Conservation (phyloP, 495 filamentous ascomycete species). For the Glutinoglossum americanum region DNA sequence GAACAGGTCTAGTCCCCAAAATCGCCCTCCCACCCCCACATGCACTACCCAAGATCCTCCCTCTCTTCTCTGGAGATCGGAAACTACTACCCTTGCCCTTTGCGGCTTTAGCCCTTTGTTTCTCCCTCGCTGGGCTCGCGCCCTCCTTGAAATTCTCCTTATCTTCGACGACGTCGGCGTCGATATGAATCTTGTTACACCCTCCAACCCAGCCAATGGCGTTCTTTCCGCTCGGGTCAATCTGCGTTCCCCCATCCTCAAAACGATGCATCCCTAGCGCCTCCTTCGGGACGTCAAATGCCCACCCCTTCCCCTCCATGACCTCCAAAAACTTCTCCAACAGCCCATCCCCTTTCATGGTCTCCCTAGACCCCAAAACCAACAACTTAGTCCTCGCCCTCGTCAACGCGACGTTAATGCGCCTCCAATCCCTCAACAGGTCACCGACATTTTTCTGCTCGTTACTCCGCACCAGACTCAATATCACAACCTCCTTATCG, state of each 20-base stretch:
- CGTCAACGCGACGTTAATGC: slow-evolving; percentile 91
- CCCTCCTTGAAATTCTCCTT: background rate
- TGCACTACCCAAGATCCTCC: background rate
- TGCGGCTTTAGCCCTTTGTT: background rate
- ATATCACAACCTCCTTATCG: slow-evolving; percentile 78
- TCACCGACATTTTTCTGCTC: slow-evolving; percentile 62
- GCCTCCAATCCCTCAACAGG: slow-evolving; percentile 70
- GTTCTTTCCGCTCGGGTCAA: background rate
- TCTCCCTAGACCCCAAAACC: slow-evolving; percentile 59
- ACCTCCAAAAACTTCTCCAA: slow-evolving; percentile 51
- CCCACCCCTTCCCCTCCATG: slow-evolving; percentile 53
- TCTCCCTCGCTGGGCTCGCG: too few relatives aligned
- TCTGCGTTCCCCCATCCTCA: slow-evolving; percentile 21
- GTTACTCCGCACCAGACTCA: slow-evolving; percentile 74
- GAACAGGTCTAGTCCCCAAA: slow-evolving; percentile 1
- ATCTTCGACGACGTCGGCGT: background rate
- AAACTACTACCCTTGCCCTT: background rate
- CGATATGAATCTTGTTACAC: background rate
- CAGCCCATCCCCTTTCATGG: slow-evolving; percentile 54
- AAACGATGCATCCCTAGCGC: slow-evolving; percentile 50
- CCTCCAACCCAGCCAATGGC: background rate
- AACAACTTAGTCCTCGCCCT: slow-evolving; percentile 76
- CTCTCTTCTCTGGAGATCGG: background rate
- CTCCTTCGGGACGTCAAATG: slow-evolving; percentile 40
- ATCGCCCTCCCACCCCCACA: too few relatives aligned